Evolutionary conservation across 768 basidiomycete genomes (phyloP).

Genomic region (Lepiota brunneoincarnata): DNA sequence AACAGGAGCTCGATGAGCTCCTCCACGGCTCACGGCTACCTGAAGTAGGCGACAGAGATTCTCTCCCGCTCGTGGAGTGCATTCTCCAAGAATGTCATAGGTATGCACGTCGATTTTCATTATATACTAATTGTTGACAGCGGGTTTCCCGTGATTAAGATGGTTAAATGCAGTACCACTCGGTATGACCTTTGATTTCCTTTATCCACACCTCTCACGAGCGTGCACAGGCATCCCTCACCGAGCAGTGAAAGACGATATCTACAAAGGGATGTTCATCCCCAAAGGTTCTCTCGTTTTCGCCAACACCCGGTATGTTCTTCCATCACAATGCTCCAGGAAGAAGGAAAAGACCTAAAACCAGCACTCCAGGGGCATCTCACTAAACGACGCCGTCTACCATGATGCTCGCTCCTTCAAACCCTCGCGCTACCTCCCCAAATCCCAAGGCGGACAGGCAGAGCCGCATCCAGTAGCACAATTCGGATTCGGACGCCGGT

Average conservation of each 20-base stretch:
- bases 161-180: conserved; percentile 2
- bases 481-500: conserved; percentile 7
- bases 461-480: neutral
- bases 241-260: conserved; percentile 59
- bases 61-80: conserved; percentile 57
- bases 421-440: conserved; percentile 48
- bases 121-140: conserved; percentile 15
- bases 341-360: neutral
- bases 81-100: conserved; percentile 53
- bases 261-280: conserved; percentile 54
- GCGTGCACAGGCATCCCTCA: conserved; percentile 53
- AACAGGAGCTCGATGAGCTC: conserved; percentile 66
- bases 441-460: neutral
- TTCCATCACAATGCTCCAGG: neutral
- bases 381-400: conserved; percentile 47
- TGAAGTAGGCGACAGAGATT: conserved; percentile 48
- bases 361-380: conserved; percentile 34
- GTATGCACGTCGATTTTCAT: conserved; percentile 58
- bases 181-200: neutral
- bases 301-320: conserved; percentile 55
- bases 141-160: neutral
- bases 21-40: conserved; percentile 57
- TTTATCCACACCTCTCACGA: neutral
- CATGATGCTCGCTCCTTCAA: conserved; percentile 47
- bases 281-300: conserved; percentile 64